Evolutionary conservation across 768 basidiomycete genomes (phyloP), one percentile per base, ranked within the genome.

Genomic region (Pisolithus tinctorius): DNA sequence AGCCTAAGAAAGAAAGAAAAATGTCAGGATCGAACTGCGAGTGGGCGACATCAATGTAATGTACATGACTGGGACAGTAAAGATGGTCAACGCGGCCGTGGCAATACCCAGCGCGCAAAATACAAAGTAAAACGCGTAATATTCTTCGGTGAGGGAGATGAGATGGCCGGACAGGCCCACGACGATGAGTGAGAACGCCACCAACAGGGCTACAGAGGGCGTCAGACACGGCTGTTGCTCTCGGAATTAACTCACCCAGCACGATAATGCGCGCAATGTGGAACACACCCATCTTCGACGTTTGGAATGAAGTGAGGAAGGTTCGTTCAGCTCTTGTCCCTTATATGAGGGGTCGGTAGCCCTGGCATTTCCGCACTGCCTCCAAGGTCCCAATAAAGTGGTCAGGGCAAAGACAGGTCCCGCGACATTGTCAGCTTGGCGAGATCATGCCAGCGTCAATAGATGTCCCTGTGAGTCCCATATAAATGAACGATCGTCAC

Each of bases 41-140:
- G 47, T 38, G 17, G 25, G 14, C 16, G 27, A 20, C 37, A 9
- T 8, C 31, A 10, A 4, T 8, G 6, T 9, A 49, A 48, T 45
- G 13, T 31, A 67, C 69, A 73, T 62, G 31, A 63, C 57, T 14
- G 56, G 55, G 25, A 71, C 37, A 0, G 68, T 64, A 8, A 69
- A 2, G 26, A 69, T 6, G n/a, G 69, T 65, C 45, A 71, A 47
- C 26, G 47, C 37, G 5, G 55, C 55, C 8, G 59, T 60, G 9
- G 69, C 63, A 36, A 73, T 11, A n/a, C 53, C 64, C 14, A 74
- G 55, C 6, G 55, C 56, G 45, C 55, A 51, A 38, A 62, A 74
- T 8, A 17, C 50, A 30, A 29, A 54, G 13, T 65, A 65, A 4
- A 2, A 4, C 3, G 2, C 0, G 8, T 50, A 46, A 38, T 58